Evolutionary conservation across 345 rosid species (phyloP).

Genomic region (Carallia pectinifolia): DNA sequence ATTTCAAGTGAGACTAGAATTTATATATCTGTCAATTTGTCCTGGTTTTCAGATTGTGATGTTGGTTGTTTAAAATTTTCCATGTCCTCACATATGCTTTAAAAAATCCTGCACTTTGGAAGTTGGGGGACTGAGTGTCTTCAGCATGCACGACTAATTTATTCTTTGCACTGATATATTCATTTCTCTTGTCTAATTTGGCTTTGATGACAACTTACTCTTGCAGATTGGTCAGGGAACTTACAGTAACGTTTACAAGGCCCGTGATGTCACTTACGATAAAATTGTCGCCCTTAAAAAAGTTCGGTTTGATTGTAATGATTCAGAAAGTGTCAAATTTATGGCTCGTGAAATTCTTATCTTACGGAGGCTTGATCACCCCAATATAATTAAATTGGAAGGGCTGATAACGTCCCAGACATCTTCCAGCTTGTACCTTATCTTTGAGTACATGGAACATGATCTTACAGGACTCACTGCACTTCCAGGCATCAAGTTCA

Average conservation of each 20-base stretch:
- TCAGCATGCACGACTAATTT: background rate
- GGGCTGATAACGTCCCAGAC: conserved; percentile 78
- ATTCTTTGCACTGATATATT: conserved; percentile 6
- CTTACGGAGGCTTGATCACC: conserved; percentile 83
- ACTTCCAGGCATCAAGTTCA: conserved; percentile 67
- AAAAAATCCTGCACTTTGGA: background rate
- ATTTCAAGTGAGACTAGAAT: background rate
- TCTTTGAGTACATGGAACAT: conserved; percentile 97
- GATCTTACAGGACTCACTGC: conserved; percentile 91
- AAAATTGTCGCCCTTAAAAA: conserved; percentile 82
- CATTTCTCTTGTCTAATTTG: background rate
- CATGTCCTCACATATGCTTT: background rate
- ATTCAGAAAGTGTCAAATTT: conserved; percentile 79
- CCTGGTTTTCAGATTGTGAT: background rate
- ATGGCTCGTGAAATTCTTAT: conserved; percentile 89
- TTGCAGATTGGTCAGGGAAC: conserved; percentile 99
- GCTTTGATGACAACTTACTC: conserved; percentile 12
- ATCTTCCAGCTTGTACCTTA: conserved; percentile 76
- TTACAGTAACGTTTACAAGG: conserved; percentile 84
- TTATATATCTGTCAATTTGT: background rate
- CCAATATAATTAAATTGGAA: conserved; percentile 83
- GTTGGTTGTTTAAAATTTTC: background rate
- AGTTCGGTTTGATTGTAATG: conserved; percentile 78
- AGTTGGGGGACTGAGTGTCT: background rate
- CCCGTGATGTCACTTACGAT: conserved; percentile 61